Evolutionary conservation across 1,139 yeast genomes (phyloP).

Genomic region (Candida dubliniensis): DNA sequence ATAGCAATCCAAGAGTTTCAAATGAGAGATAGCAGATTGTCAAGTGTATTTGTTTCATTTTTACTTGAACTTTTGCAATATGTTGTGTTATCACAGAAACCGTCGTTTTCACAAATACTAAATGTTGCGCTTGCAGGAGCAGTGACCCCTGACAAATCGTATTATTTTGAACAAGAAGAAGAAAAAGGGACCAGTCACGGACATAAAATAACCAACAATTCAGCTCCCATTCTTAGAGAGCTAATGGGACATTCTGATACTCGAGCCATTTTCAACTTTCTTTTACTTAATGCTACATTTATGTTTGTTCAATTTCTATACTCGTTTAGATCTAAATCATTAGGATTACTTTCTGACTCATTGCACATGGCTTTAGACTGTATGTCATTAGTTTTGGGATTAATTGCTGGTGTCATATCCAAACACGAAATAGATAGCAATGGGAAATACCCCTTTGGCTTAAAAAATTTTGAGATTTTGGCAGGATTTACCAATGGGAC

Average conservation of each 20-base stretch:
- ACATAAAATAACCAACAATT: slow-evolving; percentile 1
- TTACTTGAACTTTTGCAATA: slow-evolving; percentile 23
- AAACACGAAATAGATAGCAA: slow-evolving; percentile 52
- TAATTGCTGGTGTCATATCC: slow-evolving; percentile 73
- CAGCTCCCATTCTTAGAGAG: slow-evolving; percentile 29
- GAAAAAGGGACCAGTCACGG: not conserved
- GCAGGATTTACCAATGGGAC: slow-evolving; percentile 97
- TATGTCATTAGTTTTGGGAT: slow-evolving; percentile 82
- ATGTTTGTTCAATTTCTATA: slow-evolving; percentile 93
- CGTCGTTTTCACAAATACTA: slow-evolving; percentile 4
- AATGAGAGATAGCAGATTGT: slow-evolving; percentile 18
- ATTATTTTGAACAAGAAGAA: slow-evolving; percentile 2
- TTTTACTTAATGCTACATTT: slow-evolving; percentile 81
- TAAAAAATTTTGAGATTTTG: slow-evolving; percentile 80
- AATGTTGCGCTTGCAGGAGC: slow-evolving; percentile 8
- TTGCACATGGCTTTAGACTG: slow-evolving; percentile 97
- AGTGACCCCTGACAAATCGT: slow-evolving; percentile 11
- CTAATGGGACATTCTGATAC: slow-evolving; percentile 70
- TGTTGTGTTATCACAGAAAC: slow-evolving; percentile 18
- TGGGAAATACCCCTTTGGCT: slow-evolving; percentile 80
- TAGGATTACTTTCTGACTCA: slow-evolving; percentile 89
- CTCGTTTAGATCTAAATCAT: slow-evolving; percentile 87
- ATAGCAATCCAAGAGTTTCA: slow-evolving; percentile 27
- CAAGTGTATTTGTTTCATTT: slow-evolving; percentile 21
- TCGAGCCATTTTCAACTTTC: slow-evolving; percentile 82